Conservation (phyloP, 2,329 filamentous ascomycete species). For the Exophiala sp. region DNA sequence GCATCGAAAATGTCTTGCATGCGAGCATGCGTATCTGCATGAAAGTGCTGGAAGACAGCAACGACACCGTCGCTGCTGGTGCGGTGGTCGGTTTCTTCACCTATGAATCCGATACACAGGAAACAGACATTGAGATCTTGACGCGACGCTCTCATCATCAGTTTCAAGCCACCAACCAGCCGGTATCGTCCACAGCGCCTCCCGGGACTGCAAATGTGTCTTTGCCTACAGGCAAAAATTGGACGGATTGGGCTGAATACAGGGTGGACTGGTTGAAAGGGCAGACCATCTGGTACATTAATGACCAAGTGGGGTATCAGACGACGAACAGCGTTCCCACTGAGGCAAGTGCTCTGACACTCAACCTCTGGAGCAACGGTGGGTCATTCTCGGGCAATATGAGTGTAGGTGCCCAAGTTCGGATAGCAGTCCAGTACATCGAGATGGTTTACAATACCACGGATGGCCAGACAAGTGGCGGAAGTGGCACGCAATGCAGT, state of each 20-base stretch:
- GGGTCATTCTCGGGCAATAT: constrained; percentile 42
- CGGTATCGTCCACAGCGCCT: constrained; percentile 40
- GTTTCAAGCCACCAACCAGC: constrained; percentile 45
- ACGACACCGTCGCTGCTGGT: constrained; percentile 37
- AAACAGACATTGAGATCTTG: constrained; percentile 54
- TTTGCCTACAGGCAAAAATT: constrained; percentile 31
- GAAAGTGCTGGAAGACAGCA: constrained; percentile 36
- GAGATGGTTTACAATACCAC: constrained; percentile 39
- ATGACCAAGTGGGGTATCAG: constrained; percentile 32
- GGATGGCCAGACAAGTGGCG: neutral
- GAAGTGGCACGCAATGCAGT: neutral
- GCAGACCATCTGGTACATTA: constrained; percentile 38
- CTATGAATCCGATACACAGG: constrained; percentile 45
- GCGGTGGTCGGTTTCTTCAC: constrained; percentile 53
- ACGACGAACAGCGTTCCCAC: constrained; percentile 38
- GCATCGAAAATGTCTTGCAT: constrained; percentile 43
- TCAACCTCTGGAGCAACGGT: constrained; percentile 45
- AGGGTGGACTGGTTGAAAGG: constrained; percentile 40
- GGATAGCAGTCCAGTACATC: constrained; percentile 42
- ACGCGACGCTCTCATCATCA: constrained; percentile 44
- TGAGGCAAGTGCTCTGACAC: constrained; percentile 36
- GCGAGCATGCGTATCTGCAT: constrained; percentile 48
- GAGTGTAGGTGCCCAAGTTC: constrained; percentile 35
- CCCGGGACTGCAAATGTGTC: constrained; percentile 33
- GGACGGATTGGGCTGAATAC: constrained; percentile 41